Base-by-base conservation (phyloP, 192 early-diverging fungal species). In the Mortierella hygrophila region DNA sequence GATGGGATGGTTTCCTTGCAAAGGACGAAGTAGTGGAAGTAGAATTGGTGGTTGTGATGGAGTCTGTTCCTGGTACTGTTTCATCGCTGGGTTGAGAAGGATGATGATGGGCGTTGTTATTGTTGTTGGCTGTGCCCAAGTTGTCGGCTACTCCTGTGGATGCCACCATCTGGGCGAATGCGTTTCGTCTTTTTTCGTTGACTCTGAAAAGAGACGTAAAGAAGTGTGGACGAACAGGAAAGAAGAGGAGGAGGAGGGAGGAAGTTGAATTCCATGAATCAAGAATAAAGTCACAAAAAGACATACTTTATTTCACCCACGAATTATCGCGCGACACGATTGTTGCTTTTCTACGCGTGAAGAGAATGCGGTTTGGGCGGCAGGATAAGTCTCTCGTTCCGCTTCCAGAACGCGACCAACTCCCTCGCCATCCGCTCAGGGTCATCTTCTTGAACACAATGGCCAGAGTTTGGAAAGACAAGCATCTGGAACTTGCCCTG, bases 401-500 rank as follows among this genome's bases (percentile, higher is more conserved):
- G 88, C 78, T 89, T 90, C 93, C 92, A 95, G 75, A 96, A 96
- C 11, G 92, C 89, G 63, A 93, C 70, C n/a, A 96, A 75, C 8
- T 88, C 77, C 10, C 81, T 72, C 6, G 92, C 94, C 47, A 93
- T 91, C 37, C 88, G 89, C 3, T 90, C 87, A 0, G 95, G 95
- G 9, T 88, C 85, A 74, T 96, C 95, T 77, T 96, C 95, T 74
- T 96, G 94, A 23, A 96, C 85, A 47, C 91, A 91, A 72, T 96
- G 95, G 20, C 95, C 95, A 20, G 92, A 90, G 4, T 94, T 93
- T 0, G 92, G 93, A 29, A 96, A 89, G 0, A 96, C 87, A 37
- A 92, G 76, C 57, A 96, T 77, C 82, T 96, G 95, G 77, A 96
- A 96, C 87, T 95, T 95, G 70, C 93, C 95, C 87, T 96, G 95